phyloP scores from a whole-genome alignment of 1,284 basidiomycete genomes.

The Neotropicomus parvogracilis region DNA sequence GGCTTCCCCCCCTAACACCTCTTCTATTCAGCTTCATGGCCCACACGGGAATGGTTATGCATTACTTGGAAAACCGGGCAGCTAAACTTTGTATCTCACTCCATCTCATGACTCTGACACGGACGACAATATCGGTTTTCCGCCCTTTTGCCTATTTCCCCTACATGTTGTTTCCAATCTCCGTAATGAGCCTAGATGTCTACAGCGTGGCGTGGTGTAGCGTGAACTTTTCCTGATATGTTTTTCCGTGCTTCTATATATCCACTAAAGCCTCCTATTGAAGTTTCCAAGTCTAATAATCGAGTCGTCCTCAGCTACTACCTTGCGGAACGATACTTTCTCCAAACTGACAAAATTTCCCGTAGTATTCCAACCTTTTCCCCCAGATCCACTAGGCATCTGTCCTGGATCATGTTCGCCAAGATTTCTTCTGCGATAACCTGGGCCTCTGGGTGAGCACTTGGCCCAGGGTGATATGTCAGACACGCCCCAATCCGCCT shows the following conservation, averaged over 20 bases:
- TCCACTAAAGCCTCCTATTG: neutral
- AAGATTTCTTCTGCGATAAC: slow-evolving; percentile 11
- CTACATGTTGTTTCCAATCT: slow-evolving; percentile 16
- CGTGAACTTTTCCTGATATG: slow-evolving; percentile 5
- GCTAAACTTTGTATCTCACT: slow-evolving; percentile 21
- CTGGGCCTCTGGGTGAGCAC: slow-evolving; percentile 8
- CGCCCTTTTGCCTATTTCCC: slow-evolving; percentile 20
- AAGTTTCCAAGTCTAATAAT: neutral
- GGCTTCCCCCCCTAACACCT: slow-evolving; percentile 6
- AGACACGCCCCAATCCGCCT: slow-evolving; percentile 13
- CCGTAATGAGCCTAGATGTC: slow-evolving; percentile 11
- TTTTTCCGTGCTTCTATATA: slow-evolving; percentile 2
- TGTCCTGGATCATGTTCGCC: slow-evolving; percentile 14
- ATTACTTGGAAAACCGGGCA: slow-evolving; percentile 59
- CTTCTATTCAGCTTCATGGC: slow-evolving; percentile 53
- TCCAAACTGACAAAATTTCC: slow-evolving; percentile 23
- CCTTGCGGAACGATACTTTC: slow-evolving; percentile 19
- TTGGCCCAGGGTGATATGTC: slow-evolving; percentile 17
- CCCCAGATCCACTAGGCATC: slow-evolving; percentile 20
- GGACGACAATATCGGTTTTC: slow-evolving; percentile 23
- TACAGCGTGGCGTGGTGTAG: slow-evolving; percentile 17
- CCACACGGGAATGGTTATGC: slow-evolving; percentile 73
- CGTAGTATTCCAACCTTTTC: slow-evolving; percentile 19
- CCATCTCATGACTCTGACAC: neutral
- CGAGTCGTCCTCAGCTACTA: neutral